Evolutionary conservation across 306 rosid species (phyloP).

Genomic region (Ammopiptanthus mongolicus): DNA sequence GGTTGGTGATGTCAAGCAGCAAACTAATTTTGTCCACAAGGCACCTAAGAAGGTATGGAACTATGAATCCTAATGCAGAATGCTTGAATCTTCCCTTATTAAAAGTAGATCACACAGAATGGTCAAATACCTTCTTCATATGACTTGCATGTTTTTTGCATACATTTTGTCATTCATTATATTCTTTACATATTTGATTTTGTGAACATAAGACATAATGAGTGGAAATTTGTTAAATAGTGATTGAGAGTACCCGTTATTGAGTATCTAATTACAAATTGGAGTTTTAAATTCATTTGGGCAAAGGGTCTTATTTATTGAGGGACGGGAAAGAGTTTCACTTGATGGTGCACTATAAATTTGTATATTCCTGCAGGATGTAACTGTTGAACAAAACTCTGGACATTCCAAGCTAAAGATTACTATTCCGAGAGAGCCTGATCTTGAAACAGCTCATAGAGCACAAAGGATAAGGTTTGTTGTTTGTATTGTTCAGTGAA

Average conservation of each 20-base stretch:
- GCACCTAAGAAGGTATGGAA: slow-evolving; percentile 64
- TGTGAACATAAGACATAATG: neutral
- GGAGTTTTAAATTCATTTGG: slow-evolving; percentile 4
- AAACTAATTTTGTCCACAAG: slow-evolving; percentile 67
- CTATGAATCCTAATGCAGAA: neutral
- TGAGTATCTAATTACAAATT: slow-evolving; percentile 4
- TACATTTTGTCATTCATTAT: neutral
- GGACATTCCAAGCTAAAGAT: slow-evolving; percentile 53
- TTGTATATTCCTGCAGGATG: slow-evolving; percentile 50
- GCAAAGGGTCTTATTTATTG: neutral
- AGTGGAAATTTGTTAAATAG: neutral
- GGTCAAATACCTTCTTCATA: neutral
- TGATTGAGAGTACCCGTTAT: neutral
- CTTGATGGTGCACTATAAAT: neutral
- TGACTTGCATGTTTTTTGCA: neutral
- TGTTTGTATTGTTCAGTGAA: slow-evolving; percentile 13
- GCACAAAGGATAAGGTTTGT: slow-evolving; percentile 80
- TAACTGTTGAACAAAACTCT: slow-evolving; percentile 42
- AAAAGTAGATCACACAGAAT: neutral
- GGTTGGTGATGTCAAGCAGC: slow-evolving; percentile 67
- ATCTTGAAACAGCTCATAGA: slow-evolving; percentile 74
- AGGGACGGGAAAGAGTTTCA: slow-evolving; percentile 13
- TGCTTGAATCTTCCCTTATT: neutral
- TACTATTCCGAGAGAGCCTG: slow-evolving; percentile 90
- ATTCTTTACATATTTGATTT: neutral